Base-by-base conservation (phyloP, 768 basidiomycete species). In the Macrolepiota albuminosa region DNA sequence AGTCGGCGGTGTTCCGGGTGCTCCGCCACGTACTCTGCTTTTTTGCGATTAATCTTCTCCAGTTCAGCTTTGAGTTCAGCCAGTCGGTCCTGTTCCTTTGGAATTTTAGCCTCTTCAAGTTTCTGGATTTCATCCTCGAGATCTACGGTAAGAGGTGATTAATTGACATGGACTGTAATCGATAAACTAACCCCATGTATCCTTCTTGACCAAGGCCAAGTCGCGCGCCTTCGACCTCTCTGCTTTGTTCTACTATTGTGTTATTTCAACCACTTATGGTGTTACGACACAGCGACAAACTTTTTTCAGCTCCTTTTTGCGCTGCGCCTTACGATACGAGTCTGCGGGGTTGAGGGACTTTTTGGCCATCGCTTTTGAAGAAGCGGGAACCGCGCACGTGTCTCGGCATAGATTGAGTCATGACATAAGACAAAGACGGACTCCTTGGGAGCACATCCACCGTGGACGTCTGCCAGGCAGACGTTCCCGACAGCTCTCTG, bases 281-380 rank as follows among this genome's bases (percentile, higher is more conserved):
- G 42, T 42, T 21, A 47, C n/a, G 50, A 39, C 26, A 6, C 36
- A 14, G 46, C 33, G 39, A 63, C 84, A 65, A 74, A 87, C 94
- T 88, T 94, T 96, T 77, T 96, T 96, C 47, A 98, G 77, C 71
- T 99, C 96, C 71, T 95, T 98, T 73, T 94, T 95, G 60, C 93
- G 82, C 70, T 88, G 88, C 3, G 92, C 87, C 75, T 98, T 98
- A 93, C 96, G 86, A 72, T 80, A 89, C 0, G 96, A 88, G 70
- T 99, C 96, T n/a, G 91, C 96, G 29, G 96, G 96, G 70, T 99
- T 99, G 60, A 86, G 70, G 59, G 79, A 86, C 71, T 95, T 96
- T 74, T 95, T 96, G 13, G 83, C 87, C 93, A 95, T 94, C 57
- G 65, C 62, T 16, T 64, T 64, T 37, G 58, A 47, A 40, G 46